Evolutionary conservation across 371 early-diverging fungal genomes (phyloP).

Genomic region (Zopfochytrium polystomum): DNA sequence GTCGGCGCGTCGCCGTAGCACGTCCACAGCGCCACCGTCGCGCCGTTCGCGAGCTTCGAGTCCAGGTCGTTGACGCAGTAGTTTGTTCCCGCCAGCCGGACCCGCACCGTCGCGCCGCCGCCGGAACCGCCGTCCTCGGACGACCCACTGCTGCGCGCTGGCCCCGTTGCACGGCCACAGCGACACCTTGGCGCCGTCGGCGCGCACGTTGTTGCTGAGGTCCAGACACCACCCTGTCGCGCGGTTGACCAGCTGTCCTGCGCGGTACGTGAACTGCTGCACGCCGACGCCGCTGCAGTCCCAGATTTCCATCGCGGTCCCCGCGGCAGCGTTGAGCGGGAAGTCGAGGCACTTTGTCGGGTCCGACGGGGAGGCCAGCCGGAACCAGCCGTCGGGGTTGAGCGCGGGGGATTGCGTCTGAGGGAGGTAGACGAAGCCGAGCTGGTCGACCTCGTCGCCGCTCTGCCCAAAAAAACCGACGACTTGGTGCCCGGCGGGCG

Average conservation of each 20-base stretch:
- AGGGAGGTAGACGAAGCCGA: background rate
- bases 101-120: too few relatives aligned
- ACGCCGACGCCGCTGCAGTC: background rate
- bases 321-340: background rate
- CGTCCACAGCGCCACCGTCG: background rate
- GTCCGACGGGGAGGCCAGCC: background rate
- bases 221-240: background rate
- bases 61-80: background rate
- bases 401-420: background rate
- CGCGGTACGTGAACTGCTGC: background rate
- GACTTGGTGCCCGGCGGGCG: background rate
- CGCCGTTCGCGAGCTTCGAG: background rate
- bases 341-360: background rate
- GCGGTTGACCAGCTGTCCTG: background rate
- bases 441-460: conserved; percentile 1
- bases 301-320: background rate
- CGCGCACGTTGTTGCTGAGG: background rate
- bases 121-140: background rate
- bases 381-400: background rate
- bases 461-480: background rate
- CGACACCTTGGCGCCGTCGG: background rate
- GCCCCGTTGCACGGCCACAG: background rate
- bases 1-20: background rate
- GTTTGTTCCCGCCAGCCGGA: background rate
- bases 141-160: background rate